Percentiles rank a stretch among this genome's conserved stretches.
phyloP scores from a whole-genome alignment of 805 yeast species.

The Candida patagonica region DNA sequence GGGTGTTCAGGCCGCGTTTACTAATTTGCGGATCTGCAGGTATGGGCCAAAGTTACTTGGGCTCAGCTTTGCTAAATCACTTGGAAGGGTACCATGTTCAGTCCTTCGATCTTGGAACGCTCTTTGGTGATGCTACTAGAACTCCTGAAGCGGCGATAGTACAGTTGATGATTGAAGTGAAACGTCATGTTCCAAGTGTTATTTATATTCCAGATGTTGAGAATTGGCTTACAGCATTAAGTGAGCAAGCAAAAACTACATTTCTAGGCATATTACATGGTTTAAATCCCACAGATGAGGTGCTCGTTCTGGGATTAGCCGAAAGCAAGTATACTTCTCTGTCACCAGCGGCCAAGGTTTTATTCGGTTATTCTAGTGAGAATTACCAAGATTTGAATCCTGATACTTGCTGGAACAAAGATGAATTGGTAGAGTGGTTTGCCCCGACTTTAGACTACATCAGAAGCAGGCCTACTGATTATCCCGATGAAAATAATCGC shows the following conservation, averaged over 20 bases:
- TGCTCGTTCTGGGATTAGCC: constrained; percentile 66
- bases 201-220: constrained; percentile 76
- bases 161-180: constrained; percentile 77
- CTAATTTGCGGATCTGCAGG: constrained; percentile 67
- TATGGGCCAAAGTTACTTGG: constrained; percentile 78
- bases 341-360: constrained; percentile 37
- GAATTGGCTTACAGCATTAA: constrained; percentile 60
- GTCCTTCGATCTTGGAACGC: constrained; percentile 66
- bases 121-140: constrained; percentile 69
- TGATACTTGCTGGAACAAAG: constrained; percentile 31
- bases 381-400: constrained; percentile 37
- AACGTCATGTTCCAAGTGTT: constrained; percentile 82
- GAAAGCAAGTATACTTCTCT: constrained; percentile 37
- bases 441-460: constrained; percentile 43
- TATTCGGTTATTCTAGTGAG: constrained; percentile 50
- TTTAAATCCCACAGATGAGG: constrained; percentile 59
- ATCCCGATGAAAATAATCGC: constrained; percentile 50
- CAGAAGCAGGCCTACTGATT: constrained; percentile 59
- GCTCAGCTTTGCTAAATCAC: constrained; percentile 69
- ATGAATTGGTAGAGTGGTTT: constrained; percentile 52
- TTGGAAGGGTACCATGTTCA: constrained; percentile 89
- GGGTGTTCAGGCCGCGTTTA: constrained; percentile 76
- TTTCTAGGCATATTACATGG: constrained; percentile 60
- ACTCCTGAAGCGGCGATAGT: constrained; percentile 78
- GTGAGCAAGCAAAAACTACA: constrained; percentile 62